These are phyloP conservation scores for Alnus rubra DNA, from an alignment of 306 rosid species.

Conservation along the genomic window DNA sequence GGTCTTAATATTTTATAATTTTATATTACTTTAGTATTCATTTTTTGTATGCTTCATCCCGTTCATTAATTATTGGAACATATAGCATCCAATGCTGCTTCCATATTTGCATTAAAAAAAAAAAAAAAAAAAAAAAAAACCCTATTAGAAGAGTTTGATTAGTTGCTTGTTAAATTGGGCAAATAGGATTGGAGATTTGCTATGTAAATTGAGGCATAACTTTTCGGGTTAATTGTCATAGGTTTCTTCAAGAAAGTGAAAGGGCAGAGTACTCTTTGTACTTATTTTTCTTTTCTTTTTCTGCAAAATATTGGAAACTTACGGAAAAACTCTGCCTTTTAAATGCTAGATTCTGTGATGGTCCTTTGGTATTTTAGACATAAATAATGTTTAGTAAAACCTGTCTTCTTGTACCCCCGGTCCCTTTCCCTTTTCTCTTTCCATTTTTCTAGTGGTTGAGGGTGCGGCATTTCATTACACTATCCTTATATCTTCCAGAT, in stretches of 20 bases:
- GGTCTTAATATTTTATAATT: background rate
- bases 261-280: background rate
- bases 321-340: background rate
- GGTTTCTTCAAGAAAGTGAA: background rate
- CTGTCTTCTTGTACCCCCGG: background rate
- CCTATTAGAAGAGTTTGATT: background rate
- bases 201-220: constrained; percentile 1
- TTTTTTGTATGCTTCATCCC: background rate
- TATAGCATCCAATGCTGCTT: background rate
- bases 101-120: background rate
- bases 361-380: background rate
- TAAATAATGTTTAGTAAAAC: background rate
- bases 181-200: constrained; percentile 3
- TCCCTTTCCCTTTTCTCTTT: background rate
- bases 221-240: background rate
- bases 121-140: background rate
- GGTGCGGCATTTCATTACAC: background rate
- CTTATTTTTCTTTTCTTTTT: background rate
- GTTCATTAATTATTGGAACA: background rate
- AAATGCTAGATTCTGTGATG: constrained; percentile 1
- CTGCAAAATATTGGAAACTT: background rate
- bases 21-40: background rate
- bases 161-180: constrained; percentile 2
- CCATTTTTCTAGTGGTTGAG: background rate
- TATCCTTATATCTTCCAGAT: background rate